Base-by-base conservation (phyloP, 805 yeast species). In the Grigorovia transvaalensis region DNA sequence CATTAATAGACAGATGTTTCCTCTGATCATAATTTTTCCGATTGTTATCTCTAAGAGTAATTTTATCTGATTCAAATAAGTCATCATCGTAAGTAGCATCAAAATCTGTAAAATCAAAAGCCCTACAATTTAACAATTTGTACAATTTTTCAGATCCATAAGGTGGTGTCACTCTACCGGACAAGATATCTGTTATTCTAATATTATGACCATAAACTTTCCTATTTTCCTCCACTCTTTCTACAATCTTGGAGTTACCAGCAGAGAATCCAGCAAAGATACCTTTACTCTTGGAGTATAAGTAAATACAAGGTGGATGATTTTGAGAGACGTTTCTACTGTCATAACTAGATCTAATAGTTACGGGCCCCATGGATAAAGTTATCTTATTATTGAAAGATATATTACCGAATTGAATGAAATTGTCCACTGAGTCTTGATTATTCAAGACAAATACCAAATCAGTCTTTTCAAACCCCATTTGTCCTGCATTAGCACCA, bases 361-460 rank as follows among this genome's bases (percentile, higher is more conserved):
- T 99, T 56, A 93, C 72, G 0, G 99, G 98, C 41, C 99, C 99
- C 1, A 97, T 98, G 12, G 99, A 97, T 33, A 93, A 84, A 18
- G 96, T 88, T 38, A 91, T 76, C 62, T 93, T 93, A 56, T 97
- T 96, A 61, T 99, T 99, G 47, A 93, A 74, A 2, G 98, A 93
- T 52, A 93, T 81, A 15, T 96, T 86, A 6, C 99, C 99, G 58
- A 84, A 79, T 65, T 89, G 96, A 11, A 97, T 88, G 70, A 93
- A 93, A 4, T 97, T 81, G 56, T 85, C 88, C 44, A 93, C 99
- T 1, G 99, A 99, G 2, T 89, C 80, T 51, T 80, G 77, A 13
- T 86, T 80, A 72, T 93, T 93, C 57, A 93, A 77, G 53, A 93
- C 90, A 66, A 93, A 93, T 20, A 93, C 96, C 66, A 93, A 93